phyloP scores from a whole-genome alignment of 495 filamentous ascomycete genomes.

The Hypoxylon fragiforme region DNA sequence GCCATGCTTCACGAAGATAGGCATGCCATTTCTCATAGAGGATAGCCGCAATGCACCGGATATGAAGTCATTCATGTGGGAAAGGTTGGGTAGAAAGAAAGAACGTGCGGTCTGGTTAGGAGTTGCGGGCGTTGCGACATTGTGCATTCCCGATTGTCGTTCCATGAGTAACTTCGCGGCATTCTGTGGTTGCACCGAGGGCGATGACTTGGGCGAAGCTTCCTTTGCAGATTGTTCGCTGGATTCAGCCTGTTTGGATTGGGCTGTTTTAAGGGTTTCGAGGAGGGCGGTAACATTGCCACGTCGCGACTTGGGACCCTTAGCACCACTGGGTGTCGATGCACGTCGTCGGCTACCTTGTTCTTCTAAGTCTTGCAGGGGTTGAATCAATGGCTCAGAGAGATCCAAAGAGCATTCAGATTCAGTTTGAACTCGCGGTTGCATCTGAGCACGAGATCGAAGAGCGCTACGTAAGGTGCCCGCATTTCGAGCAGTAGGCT shows the following conservation, averaged over 20 bases:
- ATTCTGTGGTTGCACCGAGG: conserved; percentile 19
- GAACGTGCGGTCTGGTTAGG: conserved; percentile 47
- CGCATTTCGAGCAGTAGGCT: conserved; percentile 33
- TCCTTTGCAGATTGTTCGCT: conserved; percentile 30
- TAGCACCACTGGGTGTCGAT: conserved; percentile 12
- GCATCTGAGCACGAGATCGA: conserved; percentile 45
- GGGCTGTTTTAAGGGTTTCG: conserved; percentile 35
- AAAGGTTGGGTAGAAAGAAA: conserved; percentile 50
- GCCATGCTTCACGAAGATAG: conserved; percentile 49
- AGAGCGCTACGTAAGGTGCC: conserved; percentile 32
- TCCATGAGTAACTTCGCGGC: conserved; percentile 18
- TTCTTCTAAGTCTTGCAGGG: conserved; percentile 33
- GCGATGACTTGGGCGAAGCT: conserved; percentile 26
- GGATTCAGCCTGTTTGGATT: conserved; percentile 24
- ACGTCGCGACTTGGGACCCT: conserved; percentile 20
- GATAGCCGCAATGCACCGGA: conserved; percentile 49
- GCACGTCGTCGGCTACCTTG: conserved; percentile 22
- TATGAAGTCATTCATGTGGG: conserved; percentile 52
- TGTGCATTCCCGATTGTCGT: conserved; percentile 10
- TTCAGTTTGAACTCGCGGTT: conserved; percentile 49
- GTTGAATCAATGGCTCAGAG: conserved; percentile 24
- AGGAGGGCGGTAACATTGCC: conserved; percentile 37
- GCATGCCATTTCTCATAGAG: conserved; percentile 50
- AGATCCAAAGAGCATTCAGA: conserved; percentile 48
- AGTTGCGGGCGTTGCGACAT: conserved; percentile 13